Base-by-base conservation (phyloP, 345 rosid species). In the Brassica cretica region DNA sequence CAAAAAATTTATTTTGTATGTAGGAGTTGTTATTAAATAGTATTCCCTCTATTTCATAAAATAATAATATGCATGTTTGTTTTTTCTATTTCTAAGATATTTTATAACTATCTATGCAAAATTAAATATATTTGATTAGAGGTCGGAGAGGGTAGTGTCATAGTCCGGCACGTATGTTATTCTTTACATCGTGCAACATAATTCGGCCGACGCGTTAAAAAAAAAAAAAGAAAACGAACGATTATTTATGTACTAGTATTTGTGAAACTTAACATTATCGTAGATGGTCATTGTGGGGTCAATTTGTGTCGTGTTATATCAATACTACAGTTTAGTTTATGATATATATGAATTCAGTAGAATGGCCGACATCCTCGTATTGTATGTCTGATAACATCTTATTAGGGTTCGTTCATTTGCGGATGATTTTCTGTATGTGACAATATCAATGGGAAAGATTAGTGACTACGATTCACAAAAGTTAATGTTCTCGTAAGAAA, bases 331-430 rank as follows among this genome's bases (percentile, higher is more conserved):
- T 51, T 64, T 16, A 64, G 8, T 7, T 10, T 70, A 49, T 49
- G 21, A 5, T 58, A 62, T 49, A 6, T 46, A 32, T 30, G 55
- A 64, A 32, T 35, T 63, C 5, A 30, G 0, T 35, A 5, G 44
- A 32, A 51, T 70, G 75, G 9, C 80, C 80, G 80, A 77, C 80
- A 64, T 77, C 80, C 70, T 77, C 75, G 80, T 70, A 64, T 33
- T 18, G 25, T 58, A 10, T 12, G 12, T 58, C n/a, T 33, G 74
- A 44, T 56, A 61, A 4, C 66, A 70, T 70, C 66, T 19, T 35
- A 19, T 14, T 7, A 41, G 59, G 60, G 56, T 51, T 46, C 53
- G 19, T 7, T 58, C 44, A 58, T n/a, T 24, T 56, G 11, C 62
- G 14, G 25, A 56, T 56, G 44, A n/a, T 27, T 11, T 6, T 1